phyloP scores from a whole-genome alignment of 1,284 basidiomycete genomes.

The Apiotrichum veenhuisii region DNA sequence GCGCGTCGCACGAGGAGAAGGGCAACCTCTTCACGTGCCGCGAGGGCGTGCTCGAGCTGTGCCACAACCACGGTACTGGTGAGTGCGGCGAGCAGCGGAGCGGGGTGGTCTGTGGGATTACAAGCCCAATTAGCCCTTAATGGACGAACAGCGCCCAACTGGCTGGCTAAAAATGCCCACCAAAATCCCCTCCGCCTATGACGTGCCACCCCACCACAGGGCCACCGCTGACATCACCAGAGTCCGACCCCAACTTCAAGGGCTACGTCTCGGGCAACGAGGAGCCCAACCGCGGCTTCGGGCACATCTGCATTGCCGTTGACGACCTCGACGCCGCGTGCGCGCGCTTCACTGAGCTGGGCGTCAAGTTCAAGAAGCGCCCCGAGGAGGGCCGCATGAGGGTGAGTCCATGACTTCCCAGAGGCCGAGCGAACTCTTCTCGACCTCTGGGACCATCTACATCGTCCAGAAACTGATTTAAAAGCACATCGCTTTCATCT shows the following conservation, averaged over 20 bases:
- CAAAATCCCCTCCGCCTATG: too few species aligned
- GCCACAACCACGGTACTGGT: conserved; percentile 83
- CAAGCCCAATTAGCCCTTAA: neutral
- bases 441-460: neutral
- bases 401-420: conserved; percentile 56
- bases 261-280: conserved; percentile 79
- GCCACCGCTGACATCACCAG: conserved; percentile 22
- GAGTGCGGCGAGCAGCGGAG: conserved; percentile 5
- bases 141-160: too few species aligned
- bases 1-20: conserved; percentile 41
- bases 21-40: conserved; percentile 36
- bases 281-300: conserved; percentile 77
- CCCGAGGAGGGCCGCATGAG: conserved; percentile 81
- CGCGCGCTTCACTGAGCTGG: conserved; percentile 73
- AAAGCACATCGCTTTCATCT: conserved; percentile 65
- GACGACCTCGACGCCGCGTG: conserved; percentile 81
- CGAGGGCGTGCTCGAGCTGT: conserved; percentile 69
- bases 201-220: too few species aligned
- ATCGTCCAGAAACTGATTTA: neutral
- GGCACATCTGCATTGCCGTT: conserved; percentile 75
- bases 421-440: neutral
- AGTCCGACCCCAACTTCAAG: conserved; percentile 68
- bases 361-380: conserved; percentile 84
- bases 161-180: too few species aligned
- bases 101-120: neutral